Percentiles rank a stretch among this genome's conserved stretches.
phyloP scores from a whole-genome alignment of 257 asterid species.

The Solanum sparsipilum region DNA sequence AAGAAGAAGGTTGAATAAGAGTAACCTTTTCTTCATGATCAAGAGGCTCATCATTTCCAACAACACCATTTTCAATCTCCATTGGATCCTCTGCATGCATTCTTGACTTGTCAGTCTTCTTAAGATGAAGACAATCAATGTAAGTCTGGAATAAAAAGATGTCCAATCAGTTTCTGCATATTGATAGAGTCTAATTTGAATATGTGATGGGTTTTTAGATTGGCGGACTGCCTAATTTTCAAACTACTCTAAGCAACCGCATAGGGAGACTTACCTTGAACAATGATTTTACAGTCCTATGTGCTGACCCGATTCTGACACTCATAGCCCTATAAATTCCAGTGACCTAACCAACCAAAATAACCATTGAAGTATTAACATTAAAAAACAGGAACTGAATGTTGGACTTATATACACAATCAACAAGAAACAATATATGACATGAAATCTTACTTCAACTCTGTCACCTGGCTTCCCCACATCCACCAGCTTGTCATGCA shows the following conservation, averaged over 20 bases:
- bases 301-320: conserved; percentile 92
- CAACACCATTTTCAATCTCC: conserved; percentile 50
- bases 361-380: conserved; percentile 11
- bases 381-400: not conserved
- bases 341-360: conserved; percentile 57
- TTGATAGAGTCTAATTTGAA: not conserved
- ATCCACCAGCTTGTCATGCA: conserved; percentile 97
- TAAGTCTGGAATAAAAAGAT: conserved; percentile 60
- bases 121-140: conserved; percentile 87
- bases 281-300: conserved; percentile 90
- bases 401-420: not conserved
- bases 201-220: not conserved
- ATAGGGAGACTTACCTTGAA: conserved; percentile 46
- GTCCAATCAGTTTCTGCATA: not conserved
- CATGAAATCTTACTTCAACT: conserved; percentile 62
- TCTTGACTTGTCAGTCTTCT: conserved; percentile 81
- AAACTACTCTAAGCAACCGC: not conserved
- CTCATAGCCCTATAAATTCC: conserved; percentile 96
- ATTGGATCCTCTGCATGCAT: conserved; percentile 64
- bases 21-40: conserved; percentile 48
- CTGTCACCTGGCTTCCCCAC: conserved; percentile 98
- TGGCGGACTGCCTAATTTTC: not conserved
- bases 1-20: not conserved
- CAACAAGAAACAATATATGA: not conserved
- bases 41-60: conserved; percentile 21